These are phyloP conservation scores for Stachybotrys chlorohalonatus DNA, from an alignment of 2,329 filamentous ascomycete genomes.

Conservation along the genomic window DNA sequence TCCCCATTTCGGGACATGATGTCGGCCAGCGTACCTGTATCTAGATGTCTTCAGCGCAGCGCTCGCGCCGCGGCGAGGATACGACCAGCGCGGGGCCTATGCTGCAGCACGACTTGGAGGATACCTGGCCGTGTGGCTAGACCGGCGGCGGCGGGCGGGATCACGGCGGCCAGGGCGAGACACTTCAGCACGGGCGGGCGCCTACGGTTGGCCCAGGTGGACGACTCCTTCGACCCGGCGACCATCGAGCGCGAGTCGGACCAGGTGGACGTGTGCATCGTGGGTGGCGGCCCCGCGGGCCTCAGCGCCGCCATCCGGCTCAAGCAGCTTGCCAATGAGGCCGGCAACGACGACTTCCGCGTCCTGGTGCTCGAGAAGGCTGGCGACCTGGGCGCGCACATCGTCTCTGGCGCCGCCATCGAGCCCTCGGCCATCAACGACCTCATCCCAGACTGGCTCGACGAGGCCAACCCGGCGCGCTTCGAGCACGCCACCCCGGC, in stretches of 20 bases:
- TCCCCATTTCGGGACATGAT: conserved; percentile 11
- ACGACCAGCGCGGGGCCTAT: conserved; percentile 13
- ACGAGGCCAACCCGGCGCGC: conserved; percentile 75
- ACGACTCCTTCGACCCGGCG: conserved; percentile 50
- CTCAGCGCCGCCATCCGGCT: conserved; percentile 87
- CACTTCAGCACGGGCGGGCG: conserved; percentile 25
- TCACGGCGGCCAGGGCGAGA: conserved; percentile 14
- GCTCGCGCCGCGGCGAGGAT: conserved; percentile 21
- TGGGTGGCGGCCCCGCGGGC: conserved; percentile 91
- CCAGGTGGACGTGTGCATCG: conserved; percentile 91
- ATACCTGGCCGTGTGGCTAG: background rate
- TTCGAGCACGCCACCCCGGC: conserved; percentile 86
- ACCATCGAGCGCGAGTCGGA: conserved; percentile 79
- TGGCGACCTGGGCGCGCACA: conserved; percentile 88
- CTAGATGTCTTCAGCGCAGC: conserved; percentile 29
- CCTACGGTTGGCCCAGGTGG: conserved; percentile 16
- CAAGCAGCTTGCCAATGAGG: conserved; percentile 91
- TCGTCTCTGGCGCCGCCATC: conserved; percentile 91
- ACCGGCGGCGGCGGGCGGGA: conserved; percentile 6
- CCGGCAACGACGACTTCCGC: conserved; percentile 90
- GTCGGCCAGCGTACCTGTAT: conserved; percentile 26
- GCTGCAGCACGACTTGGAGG: conserved; percentile 12
- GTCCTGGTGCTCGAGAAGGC: conserved; percentile 92
- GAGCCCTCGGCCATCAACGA: conserved; percentile 83
- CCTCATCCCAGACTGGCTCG: conserved; percentile 87